phyloP scores from a whole-genome alignment of 2,329 filamentous ascomycete genomes.

The Diaporthe vexans region DNA sequence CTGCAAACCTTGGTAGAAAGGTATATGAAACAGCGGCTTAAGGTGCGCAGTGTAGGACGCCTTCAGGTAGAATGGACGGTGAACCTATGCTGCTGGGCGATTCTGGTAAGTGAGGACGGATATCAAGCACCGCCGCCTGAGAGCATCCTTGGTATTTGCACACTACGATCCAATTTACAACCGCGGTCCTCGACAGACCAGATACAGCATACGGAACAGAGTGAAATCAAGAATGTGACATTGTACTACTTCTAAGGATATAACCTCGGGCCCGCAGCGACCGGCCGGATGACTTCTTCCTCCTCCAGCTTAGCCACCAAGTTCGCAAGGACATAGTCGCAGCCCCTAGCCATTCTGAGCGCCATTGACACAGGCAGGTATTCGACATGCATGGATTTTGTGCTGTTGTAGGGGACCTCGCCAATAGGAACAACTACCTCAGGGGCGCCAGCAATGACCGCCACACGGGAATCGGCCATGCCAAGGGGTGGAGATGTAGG shows the following conservation, averaged over 20 bases:
- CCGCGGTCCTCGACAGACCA: neutral
- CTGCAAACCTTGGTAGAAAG: too few relatives aligned
- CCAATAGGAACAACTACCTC: slow-evolving; percentile 18
- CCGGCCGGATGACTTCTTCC: slow-evolving; percentile 3
- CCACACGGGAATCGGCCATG: slow-evolving; percentile 11
- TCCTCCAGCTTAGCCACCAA: slow-evolving; percentile 32
- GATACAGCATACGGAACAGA: neutral
- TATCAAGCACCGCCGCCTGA: too few relatives aligned
- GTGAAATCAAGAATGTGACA: neutral
- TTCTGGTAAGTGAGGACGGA: too few relatives aligned
- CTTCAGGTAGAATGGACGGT: too few relatives aligned
- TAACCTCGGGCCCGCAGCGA: neutral
- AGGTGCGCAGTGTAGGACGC: too few relatives aligned
- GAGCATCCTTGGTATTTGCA: too few relatives aligned
- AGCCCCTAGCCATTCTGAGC: slow-evolving; percentile 45
- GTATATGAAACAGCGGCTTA: too few relatives aligned
- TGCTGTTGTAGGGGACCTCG: slow-evolving; percentile 15
- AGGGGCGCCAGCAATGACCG: slow-evolving; percentile 27
- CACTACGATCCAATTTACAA: too few relatives aligned
- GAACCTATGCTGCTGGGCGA: too few relatives aligned
- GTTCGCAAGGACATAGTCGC: slow-evolving; percentile 31
- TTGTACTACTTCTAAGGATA: neutral
- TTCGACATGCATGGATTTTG: slow-evolving; percentile 18
- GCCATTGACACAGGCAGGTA: slow-evolving; percentile 34
- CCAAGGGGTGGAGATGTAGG: slow-evolving; percentile 27